These are phyloP conservation scores for Fonsecaea pedrosoi DNA, from an alignment of 2,329 filamentous ascomycete species.

Conservation along the genomic window DNA sequence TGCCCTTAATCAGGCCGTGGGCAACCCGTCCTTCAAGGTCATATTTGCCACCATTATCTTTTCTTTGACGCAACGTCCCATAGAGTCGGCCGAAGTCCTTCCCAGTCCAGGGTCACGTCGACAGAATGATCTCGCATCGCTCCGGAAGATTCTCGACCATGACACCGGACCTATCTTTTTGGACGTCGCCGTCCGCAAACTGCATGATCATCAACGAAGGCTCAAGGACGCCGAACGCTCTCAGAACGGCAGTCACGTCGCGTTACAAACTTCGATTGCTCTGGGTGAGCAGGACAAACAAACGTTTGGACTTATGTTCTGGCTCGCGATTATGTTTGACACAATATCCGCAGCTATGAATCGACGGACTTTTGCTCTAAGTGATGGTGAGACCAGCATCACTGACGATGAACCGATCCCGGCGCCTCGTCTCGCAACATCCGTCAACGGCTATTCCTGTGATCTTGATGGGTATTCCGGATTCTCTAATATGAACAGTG, in stretches of 20 bases:
- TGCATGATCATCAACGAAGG: constrained; percentile 25
- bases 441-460: not conserved
- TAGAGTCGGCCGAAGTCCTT: constrained; percentile 35
- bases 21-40: constrained; percentile 52
- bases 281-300: constrained; percentile 46
- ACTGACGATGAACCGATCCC: constrained; percentile 21
- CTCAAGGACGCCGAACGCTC: constrained; percentile 14
- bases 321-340: constrained; percentile 67
- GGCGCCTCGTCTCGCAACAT: constrained; percentile 16
- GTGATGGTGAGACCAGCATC: constrained; percentile 56
- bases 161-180: constrained; percentile 20
- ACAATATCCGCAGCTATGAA: constrained; percentile 63
- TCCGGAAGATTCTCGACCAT: constrained; percentile 22
- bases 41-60: constrained; percentile 55
- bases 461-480: constrained; percentile 31
- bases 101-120: not conserved
- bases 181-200: constrained; percentile 27
- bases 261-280: not conserved
- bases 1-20: constrained; percentile 47
- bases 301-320: constrained; percentile 63
- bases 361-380: constrained; percentile 53
- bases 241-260: not conserved
- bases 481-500: constrained; percentile 17
- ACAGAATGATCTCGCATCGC: constrained; percentile 15
- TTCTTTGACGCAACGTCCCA: constrained; percentile 52